phyloP scores from a whole-genome alignment of 1,139 yeast genomes.

The Casaregolazyma lundiana region DNA sequence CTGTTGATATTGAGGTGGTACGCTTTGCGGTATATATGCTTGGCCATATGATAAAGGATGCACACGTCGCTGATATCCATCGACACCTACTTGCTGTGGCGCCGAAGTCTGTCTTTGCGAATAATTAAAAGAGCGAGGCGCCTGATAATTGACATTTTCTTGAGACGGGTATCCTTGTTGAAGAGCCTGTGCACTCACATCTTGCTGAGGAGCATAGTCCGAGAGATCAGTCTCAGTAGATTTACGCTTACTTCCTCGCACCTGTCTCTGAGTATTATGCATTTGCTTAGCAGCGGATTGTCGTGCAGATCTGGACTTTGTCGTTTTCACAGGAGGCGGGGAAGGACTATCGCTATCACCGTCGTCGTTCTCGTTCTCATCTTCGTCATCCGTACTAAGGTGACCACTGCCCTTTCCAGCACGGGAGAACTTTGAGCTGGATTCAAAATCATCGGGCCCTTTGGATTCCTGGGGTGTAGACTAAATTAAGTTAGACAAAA shows the following conservation, averaged over 20 bases:
- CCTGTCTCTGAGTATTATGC: background rate
- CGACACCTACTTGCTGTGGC: background rate
- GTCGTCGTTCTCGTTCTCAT: constrained; percentile 19
- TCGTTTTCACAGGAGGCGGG: constrained; percentile 1
- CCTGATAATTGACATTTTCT: background rate
- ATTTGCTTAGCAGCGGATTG: background rate
- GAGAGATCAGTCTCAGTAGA: background rate
- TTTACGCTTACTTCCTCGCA: background rate
- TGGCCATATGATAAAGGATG: background rate
- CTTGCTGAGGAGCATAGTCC: background rate
- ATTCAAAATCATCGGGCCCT: constrained; percentile 28
- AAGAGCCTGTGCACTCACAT: background rate
- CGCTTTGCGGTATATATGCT: background rate
- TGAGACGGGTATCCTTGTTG: background rate
- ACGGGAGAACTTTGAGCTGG: constrained; percentile 13
- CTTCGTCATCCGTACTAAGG: constrained; percentile 10
- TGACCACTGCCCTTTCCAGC: constrained; percentile 11
- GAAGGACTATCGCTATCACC: constrained; percentile 20
- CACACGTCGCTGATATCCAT: background rate
- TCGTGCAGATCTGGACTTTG: background rate
- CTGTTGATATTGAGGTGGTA: background rate
- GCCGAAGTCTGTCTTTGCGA: background rate
- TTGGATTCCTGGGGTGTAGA: constrained; percentile 31
- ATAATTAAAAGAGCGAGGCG: background rate
- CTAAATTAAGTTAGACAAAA: constrained; percentile 15